A percentile compares a stretch with the other conserved stretches of the same genome.
These are phyloP conservation scores for Thymus mandschuricus DNA, from an alignment of 257 asterid genomes.

Conservation along the genomic window DNA sequence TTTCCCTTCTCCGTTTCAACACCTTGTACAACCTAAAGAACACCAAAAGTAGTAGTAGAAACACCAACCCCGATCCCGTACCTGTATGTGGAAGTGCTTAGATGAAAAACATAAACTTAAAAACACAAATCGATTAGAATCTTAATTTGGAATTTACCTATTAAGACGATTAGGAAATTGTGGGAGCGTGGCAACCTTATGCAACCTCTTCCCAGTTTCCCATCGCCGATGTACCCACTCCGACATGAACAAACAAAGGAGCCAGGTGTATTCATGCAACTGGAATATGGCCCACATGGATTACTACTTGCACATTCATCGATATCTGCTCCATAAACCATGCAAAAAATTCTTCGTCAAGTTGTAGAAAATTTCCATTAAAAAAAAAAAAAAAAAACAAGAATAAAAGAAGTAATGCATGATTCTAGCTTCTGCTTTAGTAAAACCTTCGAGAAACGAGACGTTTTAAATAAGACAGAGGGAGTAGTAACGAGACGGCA, in stretches of 20 bases:
- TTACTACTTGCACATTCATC: conserved; percentile 6
- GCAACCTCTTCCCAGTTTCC: conserved; percentile 20
- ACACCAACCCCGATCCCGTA: not conserved
- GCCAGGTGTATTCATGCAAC: conserved; percentile 20
- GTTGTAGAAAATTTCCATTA: not conserved
- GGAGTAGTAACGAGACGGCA: no score
- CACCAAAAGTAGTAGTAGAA: not conserved
- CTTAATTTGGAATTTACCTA: not conserved
- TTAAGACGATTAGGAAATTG: not conserved
- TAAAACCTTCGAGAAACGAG: no score
- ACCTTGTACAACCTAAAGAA: not conserved
- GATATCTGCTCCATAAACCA: conserved; percentile 13
- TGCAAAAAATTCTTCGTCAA: not conserved
- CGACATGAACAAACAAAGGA: conserved; percentile 6
- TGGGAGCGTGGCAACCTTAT: not conserved
- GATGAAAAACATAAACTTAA: not conserved
- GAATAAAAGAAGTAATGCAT: no score
- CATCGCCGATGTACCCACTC: conserved; percentile 25
- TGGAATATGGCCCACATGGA: conserved; percentile 18
- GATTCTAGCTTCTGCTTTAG: no score
- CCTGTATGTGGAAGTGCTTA: not conserved
- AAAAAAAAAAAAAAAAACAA: not conserved
- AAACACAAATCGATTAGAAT: no score
- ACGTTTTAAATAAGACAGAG: no score
- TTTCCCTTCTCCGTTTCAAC: not conserved